Base-by-base conservation (phyloP, 2,329 filamentous ascomycete genomes). In the Fusarium hainanense region DNA sequence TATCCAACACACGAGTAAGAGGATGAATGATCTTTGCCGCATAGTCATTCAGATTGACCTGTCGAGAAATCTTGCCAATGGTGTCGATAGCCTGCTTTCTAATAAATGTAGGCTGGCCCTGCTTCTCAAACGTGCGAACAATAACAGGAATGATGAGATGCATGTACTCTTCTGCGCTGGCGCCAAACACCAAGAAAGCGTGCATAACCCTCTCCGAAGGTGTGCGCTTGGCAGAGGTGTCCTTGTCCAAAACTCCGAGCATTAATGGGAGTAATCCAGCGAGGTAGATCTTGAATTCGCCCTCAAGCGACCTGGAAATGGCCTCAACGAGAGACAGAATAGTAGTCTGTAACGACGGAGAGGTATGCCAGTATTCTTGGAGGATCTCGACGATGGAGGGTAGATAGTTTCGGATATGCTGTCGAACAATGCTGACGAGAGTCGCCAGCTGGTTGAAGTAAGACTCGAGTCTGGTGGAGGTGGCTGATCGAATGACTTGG, bases 121-220 rank as follows among this genome's bases (percentile, higher is more conserved):
- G 88, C 76, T 93, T 97, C 78, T 99, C 95, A 76, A 99, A 98
- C 50, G 97, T 92, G 46, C 92, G 90, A 11, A 99, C 94, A 75
- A 99, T 94, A 37, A 97, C 93, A 0, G 96, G 96, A 54, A 99
- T 93, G 71, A 99, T 98, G 54, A 99, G 85, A 78, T 99, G 96
- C 96, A 99, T 99, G 79, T 99, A 99, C 78, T 99, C 96, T 78
- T 99, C 96, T 13, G 92, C 93, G 76, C 94, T 98, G 0, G 94
- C 91, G 2, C 97, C 97, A 77, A 99, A 99, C 1, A 99, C 93
- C 28, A 99, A 83, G 79, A 99, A 97, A 0, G 95, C 94, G 77
- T 98, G 96, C 25, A 99, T 85, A 6, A 99, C 94, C 73, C 92
- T 91, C 77, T 98, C 94, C 0, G 94, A 97, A 4, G 94, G 92